Evolutionary conservation across 2,329 filamentous ascomycete species (phyloP).

Genomic region (Nothophaeocryptopus gaeumannii): DNA sequence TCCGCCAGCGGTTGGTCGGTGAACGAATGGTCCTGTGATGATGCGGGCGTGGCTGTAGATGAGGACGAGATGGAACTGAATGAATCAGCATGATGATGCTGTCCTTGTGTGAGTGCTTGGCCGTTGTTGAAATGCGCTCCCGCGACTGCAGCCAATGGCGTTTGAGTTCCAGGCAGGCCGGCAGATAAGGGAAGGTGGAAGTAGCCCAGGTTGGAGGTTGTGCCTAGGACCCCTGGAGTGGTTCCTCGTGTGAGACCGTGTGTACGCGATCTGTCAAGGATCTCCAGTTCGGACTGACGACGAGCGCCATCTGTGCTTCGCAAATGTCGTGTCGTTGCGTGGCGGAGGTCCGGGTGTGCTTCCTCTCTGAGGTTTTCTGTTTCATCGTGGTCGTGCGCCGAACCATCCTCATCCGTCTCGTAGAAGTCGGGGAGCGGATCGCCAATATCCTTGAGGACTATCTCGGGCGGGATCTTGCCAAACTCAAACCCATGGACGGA

Average conservation of each 20-base stretch:
- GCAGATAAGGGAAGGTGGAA: conserved; percentile 74
- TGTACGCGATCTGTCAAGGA: conserved; percentile 26
- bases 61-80: conserved; percentile 48
- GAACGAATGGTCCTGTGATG: conserved; percentile 39
- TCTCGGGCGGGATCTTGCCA: conserved; percentile 73
- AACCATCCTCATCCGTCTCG: conserved; percentile 70
- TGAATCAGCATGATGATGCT: conserved; percentile 37
- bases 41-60: conserved; percentile 45
- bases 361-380: conserved; percentile 3
- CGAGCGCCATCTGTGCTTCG: conserved; percentile 15
- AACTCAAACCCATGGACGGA: conserved; percentile 93
- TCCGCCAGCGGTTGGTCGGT: conserved; percentile 22
- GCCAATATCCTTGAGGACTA: conserved; percentile 95
- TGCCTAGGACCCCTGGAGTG: conserved; percentile 63
- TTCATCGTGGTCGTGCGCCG: conserved; percentile 46
- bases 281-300: conserved; percentile 20
- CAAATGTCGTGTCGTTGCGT: conserved; percentile 10
- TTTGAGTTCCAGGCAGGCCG: conserved; percentile 71
- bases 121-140: conserved; percentile 62
- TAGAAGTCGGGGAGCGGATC: conserved; percentile 96
- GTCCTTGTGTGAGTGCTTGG: conserved; percentile 31
- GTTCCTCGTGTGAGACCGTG: conserved; percentile 43
- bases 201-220: conserved; percentile 74
- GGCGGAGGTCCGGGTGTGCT: conserved; percentile 6
- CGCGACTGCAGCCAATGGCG: conserved; percentile 74